These are phyloP conservation scores for Coemansia sp. DNA, from an alignment of 192 early-diverging fungal genomes.

Conservation along the genomic window DNA sequence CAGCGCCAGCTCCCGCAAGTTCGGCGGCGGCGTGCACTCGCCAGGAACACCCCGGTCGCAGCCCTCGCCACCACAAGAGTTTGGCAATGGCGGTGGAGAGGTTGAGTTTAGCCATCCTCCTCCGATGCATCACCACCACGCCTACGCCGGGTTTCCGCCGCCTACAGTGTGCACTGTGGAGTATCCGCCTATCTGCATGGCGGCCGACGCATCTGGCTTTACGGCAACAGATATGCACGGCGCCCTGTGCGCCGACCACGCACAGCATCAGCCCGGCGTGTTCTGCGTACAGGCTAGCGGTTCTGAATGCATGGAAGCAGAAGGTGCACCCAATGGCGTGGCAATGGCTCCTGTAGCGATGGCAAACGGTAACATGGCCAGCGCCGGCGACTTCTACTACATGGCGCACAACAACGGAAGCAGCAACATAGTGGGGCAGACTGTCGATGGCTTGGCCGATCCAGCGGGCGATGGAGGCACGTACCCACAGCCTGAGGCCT, in stretches of 20 bases:
- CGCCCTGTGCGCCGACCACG: slow-evolving; percentile 3
- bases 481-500: neutral
- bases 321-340: neutral
- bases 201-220: neutral
- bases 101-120: neutral
- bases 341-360: neutral
- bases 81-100: neutral
- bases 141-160: neutral
- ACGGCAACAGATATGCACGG: neutral
- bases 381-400: neutral
- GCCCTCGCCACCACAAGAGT: neutral
- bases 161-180: neutral
- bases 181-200: neutral
- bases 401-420: neutral
- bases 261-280: neutral
- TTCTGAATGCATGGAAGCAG: neutral
- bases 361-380: neutral
- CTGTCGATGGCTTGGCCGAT: neutral
- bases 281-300: neutral
- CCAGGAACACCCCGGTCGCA: slow-evolving; percentile 16
- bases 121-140: neutral
- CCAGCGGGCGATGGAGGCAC: neutral
- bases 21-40: slow-evolving; percentile 10
- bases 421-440: neutral
- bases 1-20: neutral